phyloP scores from a whole-genome alignment of 139 green algal species.

The Auxenochlorella pyrenoidosa region DNA sequence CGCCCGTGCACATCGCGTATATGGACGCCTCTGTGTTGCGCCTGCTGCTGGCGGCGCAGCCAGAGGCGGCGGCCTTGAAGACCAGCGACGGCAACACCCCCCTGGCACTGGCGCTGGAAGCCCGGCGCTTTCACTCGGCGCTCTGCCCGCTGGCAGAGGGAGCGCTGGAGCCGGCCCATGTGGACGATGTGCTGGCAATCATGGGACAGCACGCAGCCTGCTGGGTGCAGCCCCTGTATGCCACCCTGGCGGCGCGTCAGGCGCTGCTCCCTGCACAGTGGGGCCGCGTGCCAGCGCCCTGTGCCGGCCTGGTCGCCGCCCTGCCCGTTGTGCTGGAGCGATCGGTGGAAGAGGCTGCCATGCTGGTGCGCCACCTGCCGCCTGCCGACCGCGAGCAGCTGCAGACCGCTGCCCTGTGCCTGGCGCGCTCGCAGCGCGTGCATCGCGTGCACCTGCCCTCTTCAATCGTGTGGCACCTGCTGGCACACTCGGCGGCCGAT shows the following conservation, averaged over 20 bases:
- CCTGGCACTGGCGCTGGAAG: not conserved
- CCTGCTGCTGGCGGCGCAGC: too few species aligned
- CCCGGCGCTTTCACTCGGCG: not conserved
- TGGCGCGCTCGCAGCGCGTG: too few species aligned
- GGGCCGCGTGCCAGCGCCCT: not conserved
- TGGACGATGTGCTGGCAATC: not conserved
- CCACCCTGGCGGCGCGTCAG: not conserved
- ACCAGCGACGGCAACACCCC: not conserved
- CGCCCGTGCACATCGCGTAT: too few species aligned
- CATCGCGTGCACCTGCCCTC: too few species aligned
- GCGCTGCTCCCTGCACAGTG: not conserved
- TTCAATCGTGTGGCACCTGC: too few species aligned
- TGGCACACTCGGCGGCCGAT: too few species aligned
- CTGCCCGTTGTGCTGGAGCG: not conserved
- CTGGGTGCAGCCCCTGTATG: not conserved
- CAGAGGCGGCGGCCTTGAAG: too few species aligned
- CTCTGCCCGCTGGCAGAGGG: not conserved
- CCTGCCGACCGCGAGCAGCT: not conserved
- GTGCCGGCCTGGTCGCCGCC: not conserved
- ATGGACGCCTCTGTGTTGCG: too few species aligned
- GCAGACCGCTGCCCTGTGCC: too few species aligned
- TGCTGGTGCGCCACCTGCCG: not conserved
- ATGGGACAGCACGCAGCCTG: not conserved
- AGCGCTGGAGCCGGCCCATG: too few species aligned
- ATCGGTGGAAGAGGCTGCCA: not conserved